phyloP scores from a whole-genome alignment of 139 green algal species.

The Tetraselmis chui region DNA sequence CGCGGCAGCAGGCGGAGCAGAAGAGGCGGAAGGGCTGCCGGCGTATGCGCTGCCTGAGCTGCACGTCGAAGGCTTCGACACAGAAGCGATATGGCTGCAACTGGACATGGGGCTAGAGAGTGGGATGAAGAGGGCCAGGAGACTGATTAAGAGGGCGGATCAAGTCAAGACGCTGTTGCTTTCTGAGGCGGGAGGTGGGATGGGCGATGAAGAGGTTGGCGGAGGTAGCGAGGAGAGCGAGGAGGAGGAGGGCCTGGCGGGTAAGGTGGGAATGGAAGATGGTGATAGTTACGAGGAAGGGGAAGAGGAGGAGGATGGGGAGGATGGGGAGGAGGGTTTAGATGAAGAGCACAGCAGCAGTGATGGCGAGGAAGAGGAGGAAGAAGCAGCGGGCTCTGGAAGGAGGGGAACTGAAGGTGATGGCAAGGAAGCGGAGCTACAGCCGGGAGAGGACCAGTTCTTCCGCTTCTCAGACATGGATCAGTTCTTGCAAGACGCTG shows the following conservation, averaged over 20 bases:
- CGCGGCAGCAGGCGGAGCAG: too few species aligned
- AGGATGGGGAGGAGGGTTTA: neutral
- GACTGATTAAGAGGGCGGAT: slow-evolving; percentile 21
- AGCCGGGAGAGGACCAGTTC: slow-evolving; percentile 60
- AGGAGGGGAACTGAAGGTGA: neutral
- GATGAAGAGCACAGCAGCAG: neutral
- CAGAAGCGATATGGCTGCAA: slow-evolving; percentile 69
- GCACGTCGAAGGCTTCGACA: slow-evolving; percentile 54
- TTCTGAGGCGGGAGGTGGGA: slow-evolving; percentile 31
- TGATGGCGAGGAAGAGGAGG: slow-evolving; percentile 3
- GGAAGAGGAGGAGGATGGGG: slow-evolving; percentile 1
- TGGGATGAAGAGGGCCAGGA: slow-evolving; percentile 21
- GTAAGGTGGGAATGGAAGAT: too few species aligned
- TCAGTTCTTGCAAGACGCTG: slow-evolving; percentile 75
- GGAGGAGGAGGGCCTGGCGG: slow-evolving; percentile 3
- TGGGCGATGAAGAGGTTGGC: neutral
- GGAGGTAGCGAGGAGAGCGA: neutral
- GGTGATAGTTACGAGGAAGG: slow-evolving; percentile 7
- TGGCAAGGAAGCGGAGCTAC: slow-evolving; percentile 10
- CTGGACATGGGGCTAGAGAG: slow-evolving; percentile 34
- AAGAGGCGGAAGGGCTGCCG: neutral
- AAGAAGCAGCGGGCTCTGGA: neutral
- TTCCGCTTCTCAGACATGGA: slow-evolving; percentile 83
- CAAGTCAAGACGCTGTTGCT: slow-evolving; percentile 26
- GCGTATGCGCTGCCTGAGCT: slow-evolving; percentile 24